Conservation (phyloP, 2,329 filamentous ascomycete genomes). For the Corynespora cassiicola region DNA sequence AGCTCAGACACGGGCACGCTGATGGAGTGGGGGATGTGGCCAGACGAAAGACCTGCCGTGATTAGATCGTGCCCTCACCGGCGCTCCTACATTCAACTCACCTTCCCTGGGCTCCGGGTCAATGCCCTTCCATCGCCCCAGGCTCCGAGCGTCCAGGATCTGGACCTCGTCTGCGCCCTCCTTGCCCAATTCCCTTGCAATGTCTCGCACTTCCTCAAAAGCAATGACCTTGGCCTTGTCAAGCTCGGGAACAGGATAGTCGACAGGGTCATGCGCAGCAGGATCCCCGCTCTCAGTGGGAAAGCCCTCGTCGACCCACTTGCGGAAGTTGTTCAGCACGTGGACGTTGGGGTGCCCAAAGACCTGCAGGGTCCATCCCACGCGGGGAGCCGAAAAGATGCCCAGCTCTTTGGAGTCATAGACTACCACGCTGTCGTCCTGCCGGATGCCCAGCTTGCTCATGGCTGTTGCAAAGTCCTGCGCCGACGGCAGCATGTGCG, state of each 20-base stretch:
- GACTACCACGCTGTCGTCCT: constrained; percentile 89
- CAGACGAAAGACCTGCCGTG: constrained; percentile 69
- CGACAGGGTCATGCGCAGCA: constrained; percentile 51
- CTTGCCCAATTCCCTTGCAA: constrained; percentile 78
- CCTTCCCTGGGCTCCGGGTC: constrained; percentile 87
- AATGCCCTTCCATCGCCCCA: constrained; percentile 80
- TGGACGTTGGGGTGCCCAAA: constrained; percentile 92
- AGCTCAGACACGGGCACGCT: constrained; percentile 81
- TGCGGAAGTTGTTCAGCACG: constrained; percentile 88
- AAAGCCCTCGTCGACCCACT: constrained; percentile 86
- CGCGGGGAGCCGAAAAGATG: constrained; percentile 87
- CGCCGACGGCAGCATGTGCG: constrained; percentile 91
- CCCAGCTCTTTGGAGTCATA: constrained; percentile 92
- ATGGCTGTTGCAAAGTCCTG: constrained; percentile 86
- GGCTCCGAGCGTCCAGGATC: constrained; percentile 84
- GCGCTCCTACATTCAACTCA: constrained; percentile 4
- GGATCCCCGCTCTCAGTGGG: constrained; percentile 81
- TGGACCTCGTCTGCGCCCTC: constrained; percentile 84
- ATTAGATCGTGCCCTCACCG: constrained; percentile 1
- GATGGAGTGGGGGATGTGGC: constrained; percentile 88
- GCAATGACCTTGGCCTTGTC: constrained; percentile 71
- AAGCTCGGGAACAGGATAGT: constrained; percentile 53
- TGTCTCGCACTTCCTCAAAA: constrained; percentile 82
- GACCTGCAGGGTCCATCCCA: constrained; percentile 89
- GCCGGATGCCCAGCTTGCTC: constrained; percentile 84